Evolutionary conservation across 768 basidiomycete species (phyloP).

Genomic region (Mrakia blollopis): DNA sequence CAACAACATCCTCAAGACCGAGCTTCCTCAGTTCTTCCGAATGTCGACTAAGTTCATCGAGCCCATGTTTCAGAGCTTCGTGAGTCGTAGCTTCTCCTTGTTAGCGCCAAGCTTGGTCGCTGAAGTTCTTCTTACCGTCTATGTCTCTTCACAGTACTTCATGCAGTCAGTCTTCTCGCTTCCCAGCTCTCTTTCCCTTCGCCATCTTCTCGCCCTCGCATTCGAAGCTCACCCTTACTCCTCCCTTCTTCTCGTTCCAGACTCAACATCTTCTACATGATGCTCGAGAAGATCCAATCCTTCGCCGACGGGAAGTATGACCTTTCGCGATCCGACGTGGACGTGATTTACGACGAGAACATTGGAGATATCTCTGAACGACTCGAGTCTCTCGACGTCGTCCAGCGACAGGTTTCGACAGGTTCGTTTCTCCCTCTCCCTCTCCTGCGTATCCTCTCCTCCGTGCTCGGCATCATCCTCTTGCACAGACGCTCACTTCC

Average conservation of each 20-base stretch:
- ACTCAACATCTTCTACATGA: conserved; percentile 81
- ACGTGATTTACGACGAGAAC: conserved; percentile 67
- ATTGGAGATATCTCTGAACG: conserved; percentile 75
- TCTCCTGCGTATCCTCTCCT: conserved; percentile 36
- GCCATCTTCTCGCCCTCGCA: background rate
- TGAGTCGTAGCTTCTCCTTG: background rate
- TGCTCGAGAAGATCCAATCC: conserved; percentile 86
- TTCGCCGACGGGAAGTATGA: conserved; percentile 76
- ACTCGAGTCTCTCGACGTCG: conserved; percentile 74
- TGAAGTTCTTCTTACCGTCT: background rate
- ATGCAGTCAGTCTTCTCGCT: conserved; percentile 73
- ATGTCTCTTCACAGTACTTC: conserved; percentile 56
- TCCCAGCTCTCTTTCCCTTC: background rate
- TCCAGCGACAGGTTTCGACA: conserved; percentile 76
- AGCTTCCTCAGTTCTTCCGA: conserved; percentile 86
- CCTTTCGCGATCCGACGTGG: conserved; percentile 61
- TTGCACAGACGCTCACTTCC: no score
- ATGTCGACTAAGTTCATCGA: conserved; percentile 86
- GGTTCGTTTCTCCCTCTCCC: conserved; percentile 55
- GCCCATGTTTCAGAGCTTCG: conserved; percentile 92
- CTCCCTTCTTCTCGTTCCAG: conserved; percentile 46
- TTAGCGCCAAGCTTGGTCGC: background rate
- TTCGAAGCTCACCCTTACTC: background rate
- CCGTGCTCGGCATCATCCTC: no score
- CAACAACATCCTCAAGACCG: conserved; percentile 81